Conservation (phyloP, 768 basidiomycete genomes). For the Lentinula boryana region DNA sequence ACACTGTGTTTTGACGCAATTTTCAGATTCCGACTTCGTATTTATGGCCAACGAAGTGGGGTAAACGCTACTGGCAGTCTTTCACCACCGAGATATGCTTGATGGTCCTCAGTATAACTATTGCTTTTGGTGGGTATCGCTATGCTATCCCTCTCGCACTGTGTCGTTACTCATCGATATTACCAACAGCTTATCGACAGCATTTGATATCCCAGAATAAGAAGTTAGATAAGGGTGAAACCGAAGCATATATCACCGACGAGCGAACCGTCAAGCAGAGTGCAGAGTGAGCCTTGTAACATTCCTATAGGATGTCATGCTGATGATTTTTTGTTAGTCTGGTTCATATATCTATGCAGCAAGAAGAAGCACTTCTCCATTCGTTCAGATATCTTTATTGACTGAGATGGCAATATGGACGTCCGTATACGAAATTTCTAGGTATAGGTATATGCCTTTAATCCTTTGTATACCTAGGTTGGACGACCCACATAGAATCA, state of each 20-base stretch:
- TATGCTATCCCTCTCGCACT: background rate
- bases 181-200: conserved; percentile 7
- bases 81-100: conserved; percentile 13
- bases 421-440: background rate
- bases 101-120: conserved; percentile 10
- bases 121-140: conserved; percentile 12
- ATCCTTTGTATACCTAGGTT: background rate
- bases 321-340: background rate
- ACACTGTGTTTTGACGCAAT: background rate
- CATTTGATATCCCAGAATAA: conserved; percentile 10
- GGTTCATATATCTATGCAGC: conserved; percentile 5
- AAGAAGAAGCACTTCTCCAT: conserved; percentile 7
- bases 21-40: conserved; percentile 13
- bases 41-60: conserved; percentile 16
- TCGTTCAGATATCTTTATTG: conserved; percentile 2
- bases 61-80: conserved; percentile 15
- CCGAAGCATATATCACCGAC: conserved; percentile 8
- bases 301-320: background rate
- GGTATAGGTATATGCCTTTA: background rate
- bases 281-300: conserved; percentile 7
- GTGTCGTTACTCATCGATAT: background rate
- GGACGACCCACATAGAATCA: background rate
- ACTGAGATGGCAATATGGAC: background rate
- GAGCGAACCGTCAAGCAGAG: conserved; percentile 7
- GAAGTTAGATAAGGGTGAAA: conserved; percentile 10